Evolutionary conservation across 305 asterid genomes (phyloP).

Genomic region (Striga hermonthica): DNA sequence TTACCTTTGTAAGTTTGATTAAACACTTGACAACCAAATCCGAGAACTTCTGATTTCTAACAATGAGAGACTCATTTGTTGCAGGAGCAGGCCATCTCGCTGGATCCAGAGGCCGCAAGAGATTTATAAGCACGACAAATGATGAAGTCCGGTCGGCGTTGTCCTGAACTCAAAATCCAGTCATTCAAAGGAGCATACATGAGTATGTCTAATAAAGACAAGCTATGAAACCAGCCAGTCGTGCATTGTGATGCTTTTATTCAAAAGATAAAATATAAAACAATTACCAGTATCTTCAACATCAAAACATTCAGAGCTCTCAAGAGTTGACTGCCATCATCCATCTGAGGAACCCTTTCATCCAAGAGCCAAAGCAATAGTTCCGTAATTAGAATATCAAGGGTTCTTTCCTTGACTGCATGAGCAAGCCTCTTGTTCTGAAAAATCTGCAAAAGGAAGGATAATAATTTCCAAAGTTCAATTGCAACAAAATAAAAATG

Average conservation of each 20-base stretch:
- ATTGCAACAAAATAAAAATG: not conserved
- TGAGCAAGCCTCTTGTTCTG: constrained; percentile 90
- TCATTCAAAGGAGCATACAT: constrained; percentile 29
- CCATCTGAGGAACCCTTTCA: constrained; percentile 97
- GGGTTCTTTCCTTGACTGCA: constrained; percentile 89
- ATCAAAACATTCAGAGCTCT: constrained; percentile 96
- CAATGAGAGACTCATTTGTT: constrained; percentile 61
- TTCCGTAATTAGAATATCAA: constrained; percentile 86
- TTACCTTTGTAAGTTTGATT: constrained; percentile 95
- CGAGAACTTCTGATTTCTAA: constrained; percentile 91
- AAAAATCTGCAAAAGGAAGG: constrained; percentile 65
- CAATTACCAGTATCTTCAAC: constrained; percentile 87
- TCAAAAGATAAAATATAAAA: not conserved
- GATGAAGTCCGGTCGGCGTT: constrained; percentile 97
- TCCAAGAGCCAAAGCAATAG: constrained; percentile 98
- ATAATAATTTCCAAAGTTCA: constrained; percentile 13
- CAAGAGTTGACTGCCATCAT: constrained; percentile 98
- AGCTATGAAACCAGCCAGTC: not conserved
- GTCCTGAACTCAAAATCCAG: constrained; percentile 53
- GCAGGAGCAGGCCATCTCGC: constrained; percentile 99
- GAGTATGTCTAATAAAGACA: constrained; percentile 21
- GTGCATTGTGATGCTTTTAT: constrained; percentile 1
- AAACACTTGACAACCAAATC: constrained; percentile 98
- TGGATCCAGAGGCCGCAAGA: constrained; percentile 88
- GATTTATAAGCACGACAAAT: constrained; percentile 88